Evolutionary conservation across 257 asterid species (phyloP).

Genomic region (Agastache rugosa): DNA sequence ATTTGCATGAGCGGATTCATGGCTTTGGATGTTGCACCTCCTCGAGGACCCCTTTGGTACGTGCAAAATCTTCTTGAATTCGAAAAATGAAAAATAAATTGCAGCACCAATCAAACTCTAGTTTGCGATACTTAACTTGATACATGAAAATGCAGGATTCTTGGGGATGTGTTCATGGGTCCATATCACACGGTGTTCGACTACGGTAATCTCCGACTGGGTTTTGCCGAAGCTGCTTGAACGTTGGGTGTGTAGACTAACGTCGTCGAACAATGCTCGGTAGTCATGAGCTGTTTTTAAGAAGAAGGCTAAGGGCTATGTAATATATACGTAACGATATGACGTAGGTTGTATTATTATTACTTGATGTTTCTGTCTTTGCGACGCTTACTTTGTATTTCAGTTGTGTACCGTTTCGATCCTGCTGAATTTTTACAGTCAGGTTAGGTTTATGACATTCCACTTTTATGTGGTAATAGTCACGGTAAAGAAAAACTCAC

Average conservation of each 20-base stretch:
- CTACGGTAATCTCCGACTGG: slow-evolving; percentile 77
- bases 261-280: not conserved
- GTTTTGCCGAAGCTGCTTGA: slow-evolving; percentile 89
- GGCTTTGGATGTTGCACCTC: slow-evolving; percentile 86
- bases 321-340: slow-evolving; percentile 10
- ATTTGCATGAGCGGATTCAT: slow-evolving; percentile 88
- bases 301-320: slow-evolving; percentile 29
- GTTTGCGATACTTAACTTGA: not conserved
- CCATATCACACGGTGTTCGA: slow-evolving; percentile 92
- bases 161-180: slow-evolving; percentile 98
- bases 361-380: not conserved
- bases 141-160: slow-evolving; percentile 64
- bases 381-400: not conserved
- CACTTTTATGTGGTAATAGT: not conserved
- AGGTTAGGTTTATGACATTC: not conserved
- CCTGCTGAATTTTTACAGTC: slow-evolving; percentile 3
- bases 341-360: not conserved
- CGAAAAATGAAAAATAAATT: not conserved
- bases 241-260: not conserved
- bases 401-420: not conserved
- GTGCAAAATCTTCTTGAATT: slow-evolving; percentile 20
- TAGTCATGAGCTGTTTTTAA: slow-evolving; percentile 31
- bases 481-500: not conserved
- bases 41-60: slow-evolving; percentile 95
- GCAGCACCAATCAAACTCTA: not conserved